Conservation (phyloP, 345 rosid genomes). For the Populus simonii region DNA sequence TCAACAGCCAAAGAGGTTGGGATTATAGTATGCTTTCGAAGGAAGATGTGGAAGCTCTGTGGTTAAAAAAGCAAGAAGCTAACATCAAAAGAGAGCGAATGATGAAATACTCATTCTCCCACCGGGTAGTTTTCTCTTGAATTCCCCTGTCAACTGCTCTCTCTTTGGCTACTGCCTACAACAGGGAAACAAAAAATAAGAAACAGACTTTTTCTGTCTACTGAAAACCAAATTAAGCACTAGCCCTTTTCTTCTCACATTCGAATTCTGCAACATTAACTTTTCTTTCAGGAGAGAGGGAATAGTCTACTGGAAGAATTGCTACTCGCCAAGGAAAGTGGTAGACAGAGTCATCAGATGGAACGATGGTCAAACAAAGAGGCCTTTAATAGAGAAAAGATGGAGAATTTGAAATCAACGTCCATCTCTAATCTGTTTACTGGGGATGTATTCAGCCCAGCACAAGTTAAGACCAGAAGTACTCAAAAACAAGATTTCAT, state of each 20-base stretch:
- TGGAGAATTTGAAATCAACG: constrained; percentile 24
- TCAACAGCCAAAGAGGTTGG: constrained; percentile 51
- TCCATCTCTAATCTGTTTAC: constrained; percentile 21
- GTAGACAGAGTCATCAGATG: constrained; percentile 31
- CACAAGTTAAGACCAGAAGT: constrained; percentile 30
- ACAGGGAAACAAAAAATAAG: background rate
- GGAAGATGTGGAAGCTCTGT: constrained; percentile 55
- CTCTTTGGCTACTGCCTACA: background rate
- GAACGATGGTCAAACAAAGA: constrained; percentile 28
- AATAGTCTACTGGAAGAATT: constrained; percentile 44
- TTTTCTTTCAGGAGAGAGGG: constrained; percentile 57
- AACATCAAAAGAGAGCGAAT: constrained; percentile 59
- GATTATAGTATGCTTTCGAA: constrained; percentile 51
- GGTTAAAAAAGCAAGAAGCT: constrained; percentile 63
- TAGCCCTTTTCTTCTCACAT: background rate
- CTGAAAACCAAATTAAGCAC: background rate
- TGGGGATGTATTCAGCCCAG: constrained; percentile 21
- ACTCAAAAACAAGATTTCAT: constrained; percentile 33
- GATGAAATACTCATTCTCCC: constrained; percentile 76
- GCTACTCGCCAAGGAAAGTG: constrained; percentile 32
- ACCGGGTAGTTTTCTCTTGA: constrained; percentile 45
- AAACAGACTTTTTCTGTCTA: background rate
- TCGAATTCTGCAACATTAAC: background rate
- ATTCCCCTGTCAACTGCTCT: background rate
- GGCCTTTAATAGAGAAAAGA: constrained; percentile 19